A percentile compares a stretch with the other conserved stretches of the same genome.
phyloP scores from a whole-genome alignment of 352 stramenopile genomes.

The Phytophthora megakarya region DNA sequence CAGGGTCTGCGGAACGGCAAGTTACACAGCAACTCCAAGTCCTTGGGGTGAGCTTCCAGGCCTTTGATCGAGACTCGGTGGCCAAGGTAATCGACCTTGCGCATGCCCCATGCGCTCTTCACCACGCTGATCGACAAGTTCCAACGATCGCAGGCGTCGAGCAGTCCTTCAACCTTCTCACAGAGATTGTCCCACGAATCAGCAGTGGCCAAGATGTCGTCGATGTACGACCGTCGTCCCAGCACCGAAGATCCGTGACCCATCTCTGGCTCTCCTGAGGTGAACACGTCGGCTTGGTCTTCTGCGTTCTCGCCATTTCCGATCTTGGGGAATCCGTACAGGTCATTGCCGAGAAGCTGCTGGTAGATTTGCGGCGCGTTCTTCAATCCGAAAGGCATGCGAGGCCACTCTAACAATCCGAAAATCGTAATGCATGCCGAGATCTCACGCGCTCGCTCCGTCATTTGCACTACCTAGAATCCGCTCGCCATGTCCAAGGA shows the following conservation, averaged over 20 bases:
- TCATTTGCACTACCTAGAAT: too few relatives aligned
- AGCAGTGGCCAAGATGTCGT: neutral
- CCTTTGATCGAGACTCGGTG: neutral
- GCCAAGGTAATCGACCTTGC: too few relatives aligned
- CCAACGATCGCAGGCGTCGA: neutral
- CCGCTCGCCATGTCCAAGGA: too few relatives aligned
- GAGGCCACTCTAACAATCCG: neutral
- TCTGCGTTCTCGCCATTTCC: neutral
- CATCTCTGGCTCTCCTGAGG: too few relatives aligned
- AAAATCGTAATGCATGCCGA: neutral
- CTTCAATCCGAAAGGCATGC: neutral
- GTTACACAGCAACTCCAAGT: neutral
- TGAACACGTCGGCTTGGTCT: too few relatives aligned
- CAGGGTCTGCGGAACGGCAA: neutral
- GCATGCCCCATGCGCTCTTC: neutral
- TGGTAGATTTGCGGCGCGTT: too few relatives aligned
- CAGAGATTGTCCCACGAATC: neutral
- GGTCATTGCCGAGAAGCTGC: neutral
- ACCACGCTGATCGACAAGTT: constrained; percentile 1
- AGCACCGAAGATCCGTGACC: too few relatives aligned
- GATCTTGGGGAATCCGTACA: neutral
- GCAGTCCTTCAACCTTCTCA: neutral
- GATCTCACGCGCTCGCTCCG: too few relatives aligned
- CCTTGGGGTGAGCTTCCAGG: neutral
- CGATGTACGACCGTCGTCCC: too few relatives aligned